Conservation (phyloP, 2,329 filamentous ascomycete genomes). For the Ascochyta pisi region DNA sequence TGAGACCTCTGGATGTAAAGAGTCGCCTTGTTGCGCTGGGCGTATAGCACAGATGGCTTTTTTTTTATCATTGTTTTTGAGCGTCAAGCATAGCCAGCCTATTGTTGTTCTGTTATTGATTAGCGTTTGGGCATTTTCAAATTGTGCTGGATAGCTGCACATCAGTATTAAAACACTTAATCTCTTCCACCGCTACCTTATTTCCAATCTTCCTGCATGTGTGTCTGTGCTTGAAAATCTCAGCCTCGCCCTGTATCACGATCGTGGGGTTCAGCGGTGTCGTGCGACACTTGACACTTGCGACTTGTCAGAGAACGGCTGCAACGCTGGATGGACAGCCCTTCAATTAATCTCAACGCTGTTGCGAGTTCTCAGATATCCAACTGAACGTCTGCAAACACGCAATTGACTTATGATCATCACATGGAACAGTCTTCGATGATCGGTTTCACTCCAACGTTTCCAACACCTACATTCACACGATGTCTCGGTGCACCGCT, state of each 20-base stretch:
- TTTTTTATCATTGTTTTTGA: background rate
- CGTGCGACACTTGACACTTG: slow-evolving; percentile 8
- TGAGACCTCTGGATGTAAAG: slow-evolving; percentile 45
- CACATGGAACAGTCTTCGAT: background rate
- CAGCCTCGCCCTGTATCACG: background rate
- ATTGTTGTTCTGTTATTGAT: slow-evolving; percentile 2
- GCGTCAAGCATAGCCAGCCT: slow-evolving; percentile 6
- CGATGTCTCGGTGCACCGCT: background rate
- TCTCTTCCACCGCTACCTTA: background rate
- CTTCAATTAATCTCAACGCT: background rate
- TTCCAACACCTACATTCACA: background rate
- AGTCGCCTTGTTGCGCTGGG: slow-evolving; percentile 41
- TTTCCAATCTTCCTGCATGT: background rate
- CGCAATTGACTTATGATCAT: background rate
- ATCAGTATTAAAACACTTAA: slow-evolving; percentile 5
- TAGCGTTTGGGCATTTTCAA: slow-evolving; percentile 4
- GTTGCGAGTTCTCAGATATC: background rate
- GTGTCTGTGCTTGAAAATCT: background rate
- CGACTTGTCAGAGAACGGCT: slow-evolving; percentile 9
- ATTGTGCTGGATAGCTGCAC: background rate
- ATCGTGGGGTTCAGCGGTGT: background rate
- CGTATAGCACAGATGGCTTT: slow-evolving; percentile 9
- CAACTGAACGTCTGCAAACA: background rate
- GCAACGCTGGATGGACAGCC: background rate
- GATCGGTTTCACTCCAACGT: background rate